These are phyloP conservation scores for Berberis vulgaris DNA, from an alignment of 164 flowering plant species.

Conservation along the genomic window DNA sequence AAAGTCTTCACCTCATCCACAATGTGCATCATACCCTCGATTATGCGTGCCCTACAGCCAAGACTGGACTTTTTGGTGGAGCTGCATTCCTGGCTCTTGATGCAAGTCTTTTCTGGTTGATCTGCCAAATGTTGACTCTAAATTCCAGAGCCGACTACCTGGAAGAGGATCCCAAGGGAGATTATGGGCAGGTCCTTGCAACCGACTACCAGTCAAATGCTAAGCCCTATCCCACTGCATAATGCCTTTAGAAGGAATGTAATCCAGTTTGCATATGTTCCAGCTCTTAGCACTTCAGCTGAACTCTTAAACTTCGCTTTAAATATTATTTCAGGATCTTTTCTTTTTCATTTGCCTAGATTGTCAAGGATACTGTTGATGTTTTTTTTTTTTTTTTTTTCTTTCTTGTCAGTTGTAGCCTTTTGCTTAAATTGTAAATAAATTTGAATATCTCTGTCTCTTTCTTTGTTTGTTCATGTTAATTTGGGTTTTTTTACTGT, in stretches of 20 bases:
- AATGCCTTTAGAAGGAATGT: not conserved
- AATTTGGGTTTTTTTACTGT: no score
- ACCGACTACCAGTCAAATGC: conserved; percentile 8
- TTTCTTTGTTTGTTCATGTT: no score
- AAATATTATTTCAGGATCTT: not conserved
- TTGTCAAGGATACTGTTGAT: not conserved
- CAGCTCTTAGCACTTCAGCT: not conserved
- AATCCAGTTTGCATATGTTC: not conserved
- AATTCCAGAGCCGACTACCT: conserved; percentile 35
- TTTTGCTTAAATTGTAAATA: not conserved
- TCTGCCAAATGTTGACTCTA: conserved; percentile 34
- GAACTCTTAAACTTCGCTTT: not conserved
- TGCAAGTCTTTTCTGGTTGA: conserved; percentile 38
- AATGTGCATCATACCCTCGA: conserved; percentile 26
- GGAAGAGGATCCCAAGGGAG: conserved; percentile 30
- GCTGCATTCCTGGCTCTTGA: conserved; percentile 37
- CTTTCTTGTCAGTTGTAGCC: not conserved
- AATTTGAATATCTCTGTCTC: no score
- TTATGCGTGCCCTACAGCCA: conserved; percentile 30
- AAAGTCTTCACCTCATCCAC: conserved; percentile 41
- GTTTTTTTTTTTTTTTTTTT: not conserved
- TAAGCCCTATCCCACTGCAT: not conserved
- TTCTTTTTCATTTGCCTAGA: not conserved
- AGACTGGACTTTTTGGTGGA: conserved; percentile 47
- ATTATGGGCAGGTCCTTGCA: conserved; percentile 29